Evolutionary conservation across 768 basidiomycete genomes (phyloP).

Genomic region (Daedaleopsis nitida): DNA sequence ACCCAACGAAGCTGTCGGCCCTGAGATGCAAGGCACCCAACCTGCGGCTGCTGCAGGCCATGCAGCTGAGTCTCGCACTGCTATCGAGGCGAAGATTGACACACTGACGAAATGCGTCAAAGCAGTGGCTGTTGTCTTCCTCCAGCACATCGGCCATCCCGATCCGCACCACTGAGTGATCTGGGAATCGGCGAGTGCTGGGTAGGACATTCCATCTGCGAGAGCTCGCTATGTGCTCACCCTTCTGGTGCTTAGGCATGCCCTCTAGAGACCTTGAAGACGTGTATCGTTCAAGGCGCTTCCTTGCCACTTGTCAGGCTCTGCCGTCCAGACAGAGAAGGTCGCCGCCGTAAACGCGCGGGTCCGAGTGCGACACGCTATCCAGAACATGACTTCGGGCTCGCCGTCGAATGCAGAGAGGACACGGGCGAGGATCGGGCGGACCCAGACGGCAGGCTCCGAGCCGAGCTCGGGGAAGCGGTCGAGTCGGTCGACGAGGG

Average conservation of each 20-base stretch:
- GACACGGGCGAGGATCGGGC: constrained; percentile 32
- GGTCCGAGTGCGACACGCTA: constrained; percentile 1
- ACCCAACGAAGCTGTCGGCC: too few species aligned
- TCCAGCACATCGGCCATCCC: constrained; percentile 1
- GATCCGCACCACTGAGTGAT: constrained; percentile 1
- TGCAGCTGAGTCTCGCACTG: too few species aligned
- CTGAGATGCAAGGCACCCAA: too few species aligned
- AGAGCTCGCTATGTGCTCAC: background rate
- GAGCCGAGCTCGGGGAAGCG: constrained; percentile 27
- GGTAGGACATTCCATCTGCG: constrained; percentile 6
- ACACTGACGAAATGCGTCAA: too few species aligned
- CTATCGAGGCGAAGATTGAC: too few species aligned
- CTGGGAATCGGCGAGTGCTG: background rate
- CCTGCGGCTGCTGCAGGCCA: too few species aligned
- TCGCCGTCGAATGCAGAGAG: constrained; percentile 29
- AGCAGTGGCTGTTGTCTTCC: too few species aligned
- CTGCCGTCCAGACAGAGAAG: constrained; percentile 17
- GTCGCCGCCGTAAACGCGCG: background rate
- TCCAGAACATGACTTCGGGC: constrained; percentile 20
- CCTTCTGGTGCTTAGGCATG: background rate
- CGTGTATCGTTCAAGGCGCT: background rate
- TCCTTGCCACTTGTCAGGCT: constrained; percentile 13
- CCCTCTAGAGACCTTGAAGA: background rate
- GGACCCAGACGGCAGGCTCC: constrained; percentile 29
- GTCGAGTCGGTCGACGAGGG: constrained; percentile 20